Evolutionary conservation across 2,329 filamentous ascomycete genomes (phyloP).

Genomic region (Lasiodiplodia citricola): DNA sequence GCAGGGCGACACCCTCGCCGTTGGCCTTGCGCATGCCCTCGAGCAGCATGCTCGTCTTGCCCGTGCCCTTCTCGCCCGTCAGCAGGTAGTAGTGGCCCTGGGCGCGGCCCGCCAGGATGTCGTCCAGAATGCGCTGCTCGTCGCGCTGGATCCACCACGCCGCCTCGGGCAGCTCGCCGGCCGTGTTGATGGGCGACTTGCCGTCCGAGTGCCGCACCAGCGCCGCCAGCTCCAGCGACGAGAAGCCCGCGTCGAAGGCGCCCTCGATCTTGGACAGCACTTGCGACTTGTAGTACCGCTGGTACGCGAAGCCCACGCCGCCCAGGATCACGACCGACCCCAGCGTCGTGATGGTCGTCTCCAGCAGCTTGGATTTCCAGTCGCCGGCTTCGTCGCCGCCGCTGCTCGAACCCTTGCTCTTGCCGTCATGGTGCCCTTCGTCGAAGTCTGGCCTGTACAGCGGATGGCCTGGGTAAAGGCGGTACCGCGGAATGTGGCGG

Average conservation of each 20-base stretch:
- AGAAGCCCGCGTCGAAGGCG: constrained; percentile 41
- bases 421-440: neutral
- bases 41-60: constrained; percentile 89
- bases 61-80: constrained; percentile 87
- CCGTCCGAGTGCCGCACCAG: constrained; percentile 39
- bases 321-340: constrained; percentile 42
- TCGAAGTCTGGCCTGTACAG: neutral
- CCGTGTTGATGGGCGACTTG: constrained; percentile 32
- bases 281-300: constrained; percentile 39
- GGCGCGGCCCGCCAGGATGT: constrained; percentile 71
- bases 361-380: constrained; percentile 32
- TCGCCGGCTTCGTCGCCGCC: neutral
- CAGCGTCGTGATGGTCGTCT: constrained; percentile 42
- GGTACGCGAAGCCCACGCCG: constrained; percentile 42
- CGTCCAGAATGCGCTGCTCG: constrained; percentile 76
- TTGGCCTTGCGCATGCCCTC: constrained; percentile 88
- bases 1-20: constrained; percentile 83
- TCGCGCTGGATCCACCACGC: constrained; percentile 75
- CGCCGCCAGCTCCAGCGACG: constrained; percentile 41
- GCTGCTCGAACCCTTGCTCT: neutral
- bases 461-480: constrained; percentile 4
- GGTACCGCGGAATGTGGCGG: constrained; percentile 5
- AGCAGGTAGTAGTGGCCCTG: constrained; percentile 83
- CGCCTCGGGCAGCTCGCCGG: constrained; percentile 36
- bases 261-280: constrained; percentile 41